These are phyloP conservation scores for Penicillium sp. DNA, from an alignment of 2,329 filamentous ascomycete genomes.

Conservation along the genomic window DNA sequence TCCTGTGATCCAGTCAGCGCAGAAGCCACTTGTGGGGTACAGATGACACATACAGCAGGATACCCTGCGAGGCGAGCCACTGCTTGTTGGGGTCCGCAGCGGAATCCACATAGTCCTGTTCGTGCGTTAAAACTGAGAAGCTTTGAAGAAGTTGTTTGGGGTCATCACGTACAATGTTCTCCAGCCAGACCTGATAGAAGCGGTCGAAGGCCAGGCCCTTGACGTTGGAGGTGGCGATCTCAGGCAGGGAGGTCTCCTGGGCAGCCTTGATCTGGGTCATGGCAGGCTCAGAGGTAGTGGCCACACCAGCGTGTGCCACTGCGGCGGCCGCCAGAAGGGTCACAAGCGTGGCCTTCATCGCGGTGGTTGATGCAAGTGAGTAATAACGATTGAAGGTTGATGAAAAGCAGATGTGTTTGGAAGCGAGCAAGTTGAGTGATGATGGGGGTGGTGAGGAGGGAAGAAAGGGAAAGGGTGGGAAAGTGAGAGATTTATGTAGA, in stretches of 20 bases:
- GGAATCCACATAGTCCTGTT: constrained; percentile 59
- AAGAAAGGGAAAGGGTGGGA: constrained; percentile 1
- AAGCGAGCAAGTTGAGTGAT: too few relatives aligned
- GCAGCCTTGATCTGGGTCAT: constrained; percentile 28
- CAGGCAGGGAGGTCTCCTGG: constrained; percentile 58
- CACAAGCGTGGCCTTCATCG: constrained; percentile 47
- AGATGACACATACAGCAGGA: constrained; percentile 49
- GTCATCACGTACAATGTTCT: constrained; percentile 60
- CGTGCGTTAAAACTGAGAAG: neutral
- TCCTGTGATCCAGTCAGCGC: constrained; percentile 19
- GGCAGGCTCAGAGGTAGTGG: constrained; percentile 28
- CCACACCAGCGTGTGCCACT: constrained; percentile 24
- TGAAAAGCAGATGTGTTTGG: neutral
- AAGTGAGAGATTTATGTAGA: neutral
- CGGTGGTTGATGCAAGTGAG: too few relatives aligned
- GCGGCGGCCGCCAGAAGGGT: constrained; percentile 24
- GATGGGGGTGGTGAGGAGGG: neutral
- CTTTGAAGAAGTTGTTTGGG: too few relatives aligned
- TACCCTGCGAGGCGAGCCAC: constrained; percentile 47
- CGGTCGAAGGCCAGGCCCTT: constrained; percentile 71
- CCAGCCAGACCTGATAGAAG: constrained; percentile 70
- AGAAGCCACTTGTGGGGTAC: neutral
- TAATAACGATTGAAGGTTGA: neutral
- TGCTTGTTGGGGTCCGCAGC: constrained; percentile 52
- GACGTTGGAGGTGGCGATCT: constrained; percentile 61